These are phyloP conservation scores for Lactarius trivialis DNA, from an alignment of 768 basidiomycete genomes.

Conservation along the genomic window DNA sequence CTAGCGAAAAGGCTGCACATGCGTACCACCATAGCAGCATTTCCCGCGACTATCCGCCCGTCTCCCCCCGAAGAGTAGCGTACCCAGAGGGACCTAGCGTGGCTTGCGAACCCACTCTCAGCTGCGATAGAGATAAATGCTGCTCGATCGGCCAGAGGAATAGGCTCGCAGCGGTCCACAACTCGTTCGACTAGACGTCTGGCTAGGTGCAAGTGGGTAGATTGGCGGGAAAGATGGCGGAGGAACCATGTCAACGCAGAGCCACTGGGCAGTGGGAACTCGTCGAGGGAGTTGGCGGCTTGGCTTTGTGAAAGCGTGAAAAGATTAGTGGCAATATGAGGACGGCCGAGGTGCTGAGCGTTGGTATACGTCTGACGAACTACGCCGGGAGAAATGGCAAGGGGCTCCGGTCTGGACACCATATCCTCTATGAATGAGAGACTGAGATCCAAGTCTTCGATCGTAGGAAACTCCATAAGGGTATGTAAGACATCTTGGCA, in stretches of 20 bases:
- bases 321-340: slow-evolving; percentile 37
- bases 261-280: slow-evolving; percentile 47
- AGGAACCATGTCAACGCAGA: slow-evolving; percentile 48
- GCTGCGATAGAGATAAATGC: slow-evolving; percentile 45
- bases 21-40: slow-evolving; percentile 41
- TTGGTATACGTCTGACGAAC: slow-evolving; percentile 32
- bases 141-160: slow-evolving; percentile 43
- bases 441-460: slow-evolving; percentile 35
- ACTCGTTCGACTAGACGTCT: slow-evolving; percentile 47
- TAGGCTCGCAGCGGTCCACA: slow-evolving; percentile 33
- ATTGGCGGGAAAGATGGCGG: slow-evolving; percentile 34
- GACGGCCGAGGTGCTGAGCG: slow-evolving; percentile 19
- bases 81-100: slow-evolving; percentile 53
- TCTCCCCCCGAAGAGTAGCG: slow-evolving; percentile 42
- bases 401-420: slow-evolving; percentile 28
- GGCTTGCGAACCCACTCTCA: slow-evolving; percentile 38
- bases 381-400: slow-evolving; percentile 38
- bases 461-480: slow-evolving; percentile 17
- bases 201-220: slow-evolving; percentile 40
- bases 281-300: slow-evolving; percentile 29
- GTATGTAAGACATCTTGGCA: slow-evolving; percentile 36
- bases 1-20: slow-evolving; percentile 42
- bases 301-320: slow-evolving; percentile 41
- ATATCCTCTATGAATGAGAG: slow-evolving; percentile 37
- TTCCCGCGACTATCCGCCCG: slow-evolving; percentile 36